These are phyloP conservation scores for Ceriops tagal DNA, from an alignment of 345 rosid genomes.

Conservation along the genomic window DNA sequence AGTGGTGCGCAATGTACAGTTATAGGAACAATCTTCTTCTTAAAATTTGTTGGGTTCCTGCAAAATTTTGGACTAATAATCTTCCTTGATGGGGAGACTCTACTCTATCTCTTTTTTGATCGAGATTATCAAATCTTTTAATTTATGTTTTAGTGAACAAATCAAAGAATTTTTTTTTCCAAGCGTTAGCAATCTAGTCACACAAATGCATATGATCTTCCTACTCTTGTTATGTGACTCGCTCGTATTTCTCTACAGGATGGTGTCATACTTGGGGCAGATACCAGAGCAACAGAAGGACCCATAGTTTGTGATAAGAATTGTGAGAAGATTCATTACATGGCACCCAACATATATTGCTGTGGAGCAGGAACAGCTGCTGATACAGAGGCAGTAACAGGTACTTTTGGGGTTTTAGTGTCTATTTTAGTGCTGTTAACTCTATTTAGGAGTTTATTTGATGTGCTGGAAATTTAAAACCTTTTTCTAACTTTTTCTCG, in stretches of 20 bases:
- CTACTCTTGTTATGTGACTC: neutral
- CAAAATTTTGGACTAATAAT: too few relatives aligned
- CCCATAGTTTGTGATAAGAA: constrained; percentile 98
- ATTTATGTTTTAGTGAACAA: neutral
- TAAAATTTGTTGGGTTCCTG: too few relatives aligned
- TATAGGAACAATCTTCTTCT: too few relatives aligned
- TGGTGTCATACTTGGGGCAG: constrained; percentile 95
- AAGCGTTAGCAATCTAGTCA: constrained; percentile 1
- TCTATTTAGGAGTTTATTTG: neutral
- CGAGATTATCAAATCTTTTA: neutral
- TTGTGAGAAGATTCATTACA: constrained; percentile 95
- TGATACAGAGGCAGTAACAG: constrained; percentile 97
- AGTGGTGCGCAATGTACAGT: too few relatives aligned
- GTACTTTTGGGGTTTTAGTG: constrained; percentile 24
- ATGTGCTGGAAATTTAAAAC: neutral
- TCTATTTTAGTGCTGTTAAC: neutral
- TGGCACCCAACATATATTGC: constrained; percentile 97
- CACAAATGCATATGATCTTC: neutral
- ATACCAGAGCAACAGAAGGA: constrained; percentile 88
- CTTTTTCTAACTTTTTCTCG: neutral
- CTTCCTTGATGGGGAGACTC: too few relatives aligned
- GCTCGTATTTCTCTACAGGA: constrained; percentile 38
- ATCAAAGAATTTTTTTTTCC: neutral
- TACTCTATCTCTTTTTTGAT: too few relatives aligned
- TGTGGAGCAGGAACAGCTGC: constrained; percentile 99